Conservation (phyloP, 2,329 filamentous ascomycete species). For the Proliferodiscus dingleyae region DNA sequence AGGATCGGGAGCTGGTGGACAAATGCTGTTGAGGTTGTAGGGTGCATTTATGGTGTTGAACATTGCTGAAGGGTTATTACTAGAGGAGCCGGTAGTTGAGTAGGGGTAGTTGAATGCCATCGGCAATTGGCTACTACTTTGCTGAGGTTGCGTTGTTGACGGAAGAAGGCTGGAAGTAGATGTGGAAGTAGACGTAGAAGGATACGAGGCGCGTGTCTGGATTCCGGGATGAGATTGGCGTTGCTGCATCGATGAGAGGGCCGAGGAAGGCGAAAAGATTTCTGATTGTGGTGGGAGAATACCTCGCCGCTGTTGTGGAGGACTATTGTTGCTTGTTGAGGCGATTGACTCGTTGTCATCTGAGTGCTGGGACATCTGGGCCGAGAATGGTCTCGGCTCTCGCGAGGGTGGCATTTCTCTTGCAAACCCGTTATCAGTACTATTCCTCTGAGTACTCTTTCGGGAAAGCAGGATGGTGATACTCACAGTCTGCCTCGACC, state of each 20-base stretch:
- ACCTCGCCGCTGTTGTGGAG: background rate
- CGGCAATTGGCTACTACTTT: too few relatives aligned
- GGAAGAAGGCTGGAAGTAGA: too few relatives aligned
- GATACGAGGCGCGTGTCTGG: slow-evolving; percentile 4
- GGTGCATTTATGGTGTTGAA: background rate
- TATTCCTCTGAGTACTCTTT: background rate
- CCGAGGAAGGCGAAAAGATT: slow-evolving; percentile 18
- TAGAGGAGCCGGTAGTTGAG: too few relatives aligned
- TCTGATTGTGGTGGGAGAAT: slow-evolving; percentile 6
- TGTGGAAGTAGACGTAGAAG: slow-evolving; percentile 1
- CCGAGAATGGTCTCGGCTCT: slow-evolving; percentile 6
- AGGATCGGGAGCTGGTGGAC: slow-evolving; percentile 14
- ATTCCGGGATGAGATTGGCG: slow-evolving; percentile 1
- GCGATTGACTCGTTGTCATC: slow-evolving; percentile 7
- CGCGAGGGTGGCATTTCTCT: slow-evolving; percentile 19
- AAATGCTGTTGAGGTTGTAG: background rate
- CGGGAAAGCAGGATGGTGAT: too few relatives aligned
- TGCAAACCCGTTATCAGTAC: slow-evolving; percentile 1
- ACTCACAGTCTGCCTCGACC: slow-evolving; percentile 26
- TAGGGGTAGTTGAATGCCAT: too few relatives aligned
- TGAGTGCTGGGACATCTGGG: slow-evolving; percentile 10
- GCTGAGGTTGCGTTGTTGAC: too few relatives aligned
- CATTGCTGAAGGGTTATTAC: too few relatives aligned
- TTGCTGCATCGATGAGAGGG: slow-evolving; percentile 18
- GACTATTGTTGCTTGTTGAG: background rate